A percentile compares a stretch with the other conserved stretches of the same genome.
Conservation (phyloP, 164 flowering plant genomes). For the Dillenia turbinata region DNA sequence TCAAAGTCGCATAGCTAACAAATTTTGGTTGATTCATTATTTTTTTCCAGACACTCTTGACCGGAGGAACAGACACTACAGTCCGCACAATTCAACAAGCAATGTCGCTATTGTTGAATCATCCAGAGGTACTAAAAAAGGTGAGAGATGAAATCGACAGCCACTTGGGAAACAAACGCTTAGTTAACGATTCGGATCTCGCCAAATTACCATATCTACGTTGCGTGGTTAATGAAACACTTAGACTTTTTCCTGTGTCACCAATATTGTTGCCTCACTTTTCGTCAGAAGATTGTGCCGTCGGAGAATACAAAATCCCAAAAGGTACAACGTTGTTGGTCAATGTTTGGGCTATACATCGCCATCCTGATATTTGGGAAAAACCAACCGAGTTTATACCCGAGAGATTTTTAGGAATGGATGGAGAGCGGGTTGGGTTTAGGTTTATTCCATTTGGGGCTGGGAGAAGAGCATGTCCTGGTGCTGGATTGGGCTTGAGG, state of each 20-base stretch:
- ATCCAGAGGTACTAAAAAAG: not conserved
- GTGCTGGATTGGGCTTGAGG: not conserved
- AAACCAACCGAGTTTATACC: not conserved
- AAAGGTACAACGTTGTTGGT: not conserved
- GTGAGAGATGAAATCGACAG: not conserved
- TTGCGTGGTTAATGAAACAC: too few relatives aligned
- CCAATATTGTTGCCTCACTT: too few relatives aligned
- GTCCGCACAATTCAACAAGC: not conserved
- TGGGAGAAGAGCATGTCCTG: constrained; percentile 2
- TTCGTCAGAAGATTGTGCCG: not conserved
- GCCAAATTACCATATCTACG: too few relatives aligned
- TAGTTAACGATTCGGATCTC: too few relatives aligned
- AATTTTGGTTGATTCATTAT: not conserved
- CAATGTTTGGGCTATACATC: not conserved
- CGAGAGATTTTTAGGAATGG: not conserved
- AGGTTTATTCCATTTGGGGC: constrained; percentile 2
- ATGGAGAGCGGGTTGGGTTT: not conserved
- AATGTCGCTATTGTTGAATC: not conserved
- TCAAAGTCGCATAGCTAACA: too few relatives aligned
- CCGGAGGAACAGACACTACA: not conserved
- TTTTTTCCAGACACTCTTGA: not conserved
- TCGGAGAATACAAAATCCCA: not conserved
- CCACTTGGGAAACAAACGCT: too few relatives aligned
- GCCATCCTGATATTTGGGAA: not conserved
- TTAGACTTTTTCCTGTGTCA: too few relatives aligned